Conservation (phyloP, 148 eudicot species). For the Amaranthus hypochondriacus region DNA sequence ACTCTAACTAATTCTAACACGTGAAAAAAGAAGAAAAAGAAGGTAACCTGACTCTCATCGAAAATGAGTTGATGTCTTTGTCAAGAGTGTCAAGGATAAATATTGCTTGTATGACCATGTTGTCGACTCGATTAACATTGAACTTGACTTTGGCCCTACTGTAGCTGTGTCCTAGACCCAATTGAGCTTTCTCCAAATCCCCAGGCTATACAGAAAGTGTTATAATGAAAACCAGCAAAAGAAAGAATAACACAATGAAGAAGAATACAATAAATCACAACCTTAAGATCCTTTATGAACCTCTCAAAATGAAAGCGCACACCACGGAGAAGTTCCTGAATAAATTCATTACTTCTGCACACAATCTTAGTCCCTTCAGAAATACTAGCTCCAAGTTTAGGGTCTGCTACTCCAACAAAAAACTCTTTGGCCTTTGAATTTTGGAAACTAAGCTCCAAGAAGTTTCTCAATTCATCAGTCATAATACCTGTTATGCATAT, state of each 20-base stretch:
- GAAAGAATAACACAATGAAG: neutral
- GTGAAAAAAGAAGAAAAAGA: neutral
- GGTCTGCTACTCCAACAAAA: constrained; percentile 76
- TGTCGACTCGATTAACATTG: constrained; percentile 97
- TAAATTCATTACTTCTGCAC: constrained; percentile 83
- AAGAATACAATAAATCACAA: constrained; percentile 15
- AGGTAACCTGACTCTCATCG: constrained; percentile 94
- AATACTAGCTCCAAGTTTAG: constrained; percentile 78
- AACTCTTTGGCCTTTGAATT: constrained; percentile 60
- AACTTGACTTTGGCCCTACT: constrained; percentile 98
- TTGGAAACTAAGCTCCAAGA: constrained; percentile 65
- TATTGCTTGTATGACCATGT: constrained; percentile 97
- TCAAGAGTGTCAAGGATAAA: constrained; percentile 95
- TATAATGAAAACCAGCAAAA: neutral
- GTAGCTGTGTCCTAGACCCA: constrained; percentile 95
- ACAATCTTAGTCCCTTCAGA: constrained; percentile 69
- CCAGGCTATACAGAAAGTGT: constrained; percentile 51
- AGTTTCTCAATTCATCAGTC: constrained; percentile 80
- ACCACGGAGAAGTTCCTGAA: constrained; percentile 86
- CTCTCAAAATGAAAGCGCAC: constrained; percentile 78
- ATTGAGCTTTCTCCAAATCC: constrained; percentile 93
- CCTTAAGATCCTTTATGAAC: constrained; percentile 85
- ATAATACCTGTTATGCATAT: constrained; percentile 49
- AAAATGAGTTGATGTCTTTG: constrained; percentile 83
- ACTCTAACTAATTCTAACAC: neutral